A percentile compares a stretch with the other conserved stretches of the same genome.
These are phyloP conservation scores for Xanthoconium separans DNA, from an alignment of 1,284 basidiomycete species.

Conservation along the genomic window DNA sequence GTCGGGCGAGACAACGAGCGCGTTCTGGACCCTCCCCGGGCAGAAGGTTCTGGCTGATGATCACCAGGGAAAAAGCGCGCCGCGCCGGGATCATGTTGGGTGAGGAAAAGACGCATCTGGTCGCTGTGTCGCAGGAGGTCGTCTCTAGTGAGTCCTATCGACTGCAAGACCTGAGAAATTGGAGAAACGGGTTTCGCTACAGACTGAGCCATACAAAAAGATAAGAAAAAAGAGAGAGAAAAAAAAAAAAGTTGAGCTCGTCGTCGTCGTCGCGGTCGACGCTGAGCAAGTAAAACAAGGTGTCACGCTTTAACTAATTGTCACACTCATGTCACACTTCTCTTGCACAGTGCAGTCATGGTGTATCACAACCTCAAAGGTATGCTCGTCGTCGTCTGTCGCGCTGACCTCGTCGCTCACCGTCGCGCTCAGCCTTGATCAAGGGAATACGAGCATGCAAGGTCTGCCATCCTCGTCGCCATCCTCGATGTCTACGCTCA, in stretches of 20 bases:
- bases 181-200: conserved; percentile 41
- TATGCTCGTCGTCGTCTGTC: conserved; percentile 33
- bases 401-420: conserved; percentile 16
- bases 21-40: conserved; percentile 44
- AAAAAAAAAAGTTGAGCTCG: conserved; percentile 8
- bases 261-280: conserved; percentile 22
- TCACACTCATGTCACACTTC: conserved; percentile 25
- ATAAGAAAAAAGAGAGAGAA: not conserved
- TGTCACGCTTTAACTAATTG: conserved; percentile 19
- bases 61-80: conserved; percentile 44
- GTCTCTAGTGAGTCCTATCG: conserved; percentile 68
- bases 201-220: conserved; percentile 21
- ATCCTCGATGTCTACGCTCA: conserved; percentile 16
- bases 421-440: conserved; percentile 70
- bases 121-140: conserved; percentile 64
- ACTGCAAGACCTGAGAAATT: conserved; percentile 63
- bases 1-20: conserved; percentile 53
- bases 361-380: conserved; percentile 93
- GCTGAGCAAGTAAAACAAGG: conserved; percentile 2
- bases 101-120: conserved; percentile 74
- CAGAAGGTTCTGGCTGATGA: conserved; percentile 26
- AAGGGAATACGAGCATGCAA: conserved; percentile 94
- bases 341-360: conserved; percentile 42
- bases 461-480: conserved; percentile 42
- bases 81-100: conserved; percentile 45